These are phyloP conservation scores for Podospora pseudopauciseta DNA, from an alignment of 495 filamentous ascomycete species.

Conservation along the genomic window DNA sequence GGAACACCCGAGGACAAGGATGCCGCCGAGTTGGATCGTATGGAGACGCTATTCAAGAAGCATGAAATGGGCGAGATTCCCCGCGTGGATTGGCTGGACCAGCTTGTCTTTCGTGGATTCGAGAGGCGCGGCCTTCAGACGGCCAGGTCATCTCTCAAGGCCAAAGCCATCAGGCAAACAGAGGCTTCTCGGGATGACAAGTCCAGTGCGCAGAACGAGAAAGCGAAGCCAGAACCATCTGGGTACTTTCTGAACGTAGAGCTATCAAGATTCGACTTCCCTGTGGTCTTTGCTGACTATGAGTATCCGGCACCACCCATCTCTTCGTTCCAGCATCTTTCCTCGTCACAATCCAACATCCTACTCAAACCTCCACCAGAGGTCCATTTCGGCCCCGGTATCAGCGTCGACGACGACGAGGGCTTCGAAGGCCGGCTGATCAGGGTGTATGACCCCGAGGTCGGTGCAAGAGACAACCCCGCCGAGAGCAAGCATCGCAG, in stretches of 20 bases:
- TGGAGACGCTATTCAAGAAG: constrained; percentile 90
- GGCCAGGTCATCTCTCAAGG: constrained; percentile 37
- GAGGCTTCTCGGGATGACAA: constrained; percentile 19
- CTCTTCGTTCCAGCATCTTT: constrained; percentile 62
- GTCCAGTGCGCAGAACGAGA: constrained; percentile 39
- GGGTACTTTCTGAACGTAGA: constrained; percentile 79
- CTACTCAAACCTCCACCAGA: constrained; percentile 74
- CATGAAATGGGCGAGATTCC: constrained; percentile 97
- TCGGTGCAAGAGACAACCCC: constrained; percentile 83
- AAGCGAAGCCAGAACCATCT: constrained; percentile 48
- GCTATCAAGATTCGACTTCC: constrained; percentile 91
- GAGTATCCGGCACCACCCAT: constrained; percentile 84
- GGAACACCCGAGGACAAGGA: constrained; percentile 54
- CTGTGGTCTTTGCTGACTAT: constrained; percentile 90
- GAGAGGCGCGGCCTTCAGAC: constrained; percentile 69
- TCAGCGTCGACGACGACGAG: constrained; percentile 59
- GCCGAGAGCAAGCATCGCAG: constrained; percentile 92
- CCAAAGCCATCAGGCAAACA: constrained; percentile 33
- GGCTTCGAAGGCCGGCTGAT: constrained; percentile 60
- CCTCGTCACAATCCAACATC: constrained; percentile 60
- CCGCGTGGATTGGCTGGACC: constrained; percentile 90
- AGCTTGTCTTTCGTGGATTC: constrained; percentile 80
- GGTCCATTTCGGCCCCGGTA: constrained; percentile 77
- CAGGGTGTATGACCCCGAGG: constrained; percentile 89
- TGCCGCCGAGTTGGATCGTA: constrained; percentile 70